phyloP scores from a whole-genome alignment of 2,329 filamentous ascomycete genomes.

The Clarireedia hainanense region DNA sequence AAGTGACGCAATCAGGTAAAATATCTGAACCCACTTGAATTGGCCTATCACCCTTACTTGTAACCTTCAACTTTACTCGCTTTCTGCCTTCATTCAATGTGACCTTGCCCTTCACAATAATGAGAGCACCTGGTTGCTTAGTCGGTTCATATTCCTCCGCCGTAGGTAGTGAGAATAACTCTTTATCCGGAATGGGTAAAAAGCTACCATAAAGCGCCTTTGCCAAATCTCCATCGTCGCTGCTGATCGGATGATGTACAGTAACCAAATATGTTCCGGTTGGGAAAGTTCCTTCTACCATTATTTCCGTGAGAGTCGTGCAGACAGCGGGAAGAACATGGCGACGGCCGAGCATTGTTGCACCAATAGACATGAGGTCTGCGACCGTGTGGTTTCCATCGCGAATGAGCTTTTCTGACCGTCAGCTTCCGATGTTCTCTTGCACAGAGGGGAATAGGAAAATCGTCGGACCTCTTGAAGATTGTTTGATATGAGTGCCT shows the following conservation, averaged over 20 bases:
- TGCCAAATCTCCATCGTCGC: conserved; percentile 78
- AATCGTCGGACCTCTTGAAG: conserved; percentile 63
- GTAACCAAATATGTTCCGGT: conserved; percentile 91
- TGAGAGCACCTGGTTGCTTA: conserved; percentile 70
- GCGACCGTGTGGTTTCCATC: conserved; percentile 90
- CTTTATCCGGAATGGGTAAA: conserved; percentile 64
- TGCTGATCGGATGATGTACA: conserved; percentile 80
- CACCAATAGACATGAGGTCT: conserved; percentile 86
- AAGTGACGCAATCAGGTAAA: not conserved
- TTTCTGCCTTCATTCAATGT: conserved; percentile 65
- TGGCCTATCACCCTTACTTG: conserved; percentile 80
- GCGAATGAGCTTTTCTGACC: conserved; percentile 61
- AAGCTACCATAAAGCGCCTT: conserved; percentile 88
- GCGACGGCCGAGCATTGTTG: conserved; percentile 85
- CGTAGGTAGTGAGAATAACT: conserved; percentile 59
- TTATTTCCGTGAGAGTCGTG: conserved; percentile 71
- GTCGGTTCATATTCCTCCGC: conserved; percentile 57
- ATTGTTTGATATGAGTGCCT: conserved; percentile 79
- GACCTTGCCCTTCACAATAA: conserved; percentile 59
- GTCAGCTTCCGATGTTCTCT: conserved; percentile 12
- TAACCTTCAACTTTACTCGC: conserved; percentile 68
- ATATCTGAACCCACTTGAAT: conserved; percentile 56
- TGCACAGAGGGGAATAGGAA: not conserved
- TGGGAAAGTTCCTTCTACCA: conserved; percentile 90
- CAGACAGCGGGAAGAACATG: conserved; percentile 83